phyloP scores from a whole-genome alignment of 495 filamentous ascomycete genomes.

The Podospora australis region DNA sequence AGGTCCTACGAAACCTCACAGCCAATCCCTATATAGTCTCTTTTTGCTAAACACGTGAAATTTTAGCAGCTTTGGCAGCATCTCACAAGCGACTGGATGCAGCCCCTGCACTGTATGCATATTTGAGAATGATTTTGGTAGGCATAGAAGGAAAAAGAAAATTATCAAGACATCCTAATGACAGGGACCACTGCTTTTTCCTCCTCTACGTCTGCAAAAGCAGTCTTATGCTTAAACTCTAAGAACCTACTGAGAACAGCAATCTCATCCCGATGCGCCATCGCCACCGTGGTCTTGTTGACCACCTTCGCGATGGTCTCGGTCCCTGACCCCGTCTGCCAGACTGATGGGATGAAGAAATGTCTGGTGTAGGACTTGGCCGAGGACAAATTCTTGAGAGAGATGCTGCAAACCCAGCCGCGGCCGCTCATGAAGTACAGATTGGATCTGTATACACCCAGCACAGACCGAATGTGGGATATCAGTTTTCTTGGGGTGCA shows the following conservation, averaged over 20 bases:
- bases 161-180: too few species aligned
- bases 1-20: too few species aligned
- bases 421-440: slow-evolving; percentile 15
- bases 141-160: too few species aligned
- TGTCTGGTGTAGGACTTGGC: slow-evolving; percentile 5
- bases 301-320: slow-evolving; percentile 14
- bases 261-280: slow-evolving; percentile 16
- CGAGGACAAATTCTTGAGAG: slow-evolving; percentile 7
- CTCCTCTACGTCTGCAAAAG: too few species aligned
- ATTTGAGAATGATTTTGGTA: too few species aligned
- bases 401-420: slow-evolving; percentile 19
- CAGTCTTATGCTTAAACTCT: slow-evolving; percentile 19
- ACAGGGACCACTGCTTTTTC: too few species aligned
- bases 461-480: slow-evolving; percentile 2
- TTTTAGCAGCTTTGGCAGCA: too few species aligned
- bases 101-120: too few species aligned
- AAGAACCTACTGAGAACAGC: slow-evolving; percentile 20
- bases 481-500: slow-evolving; percentile 2
- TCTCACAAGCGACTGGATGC: too few species aligned
- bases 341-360: slow-evolving; percentile 21
- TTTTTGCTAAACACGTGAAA: too few species aligned
- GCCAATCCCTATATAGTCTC: too few species aligned
- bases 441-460: slow-evolving; percentile 11
- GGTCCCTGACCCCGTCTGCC: slow-evolving; percentile 13
- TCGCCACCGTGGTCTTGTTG: slow-evolving; percentile 12